phyloP scores from a whole-genome alignment of 2,329 filamentous ascomycete genomes.

The Diplodia sapinea region DNA sequence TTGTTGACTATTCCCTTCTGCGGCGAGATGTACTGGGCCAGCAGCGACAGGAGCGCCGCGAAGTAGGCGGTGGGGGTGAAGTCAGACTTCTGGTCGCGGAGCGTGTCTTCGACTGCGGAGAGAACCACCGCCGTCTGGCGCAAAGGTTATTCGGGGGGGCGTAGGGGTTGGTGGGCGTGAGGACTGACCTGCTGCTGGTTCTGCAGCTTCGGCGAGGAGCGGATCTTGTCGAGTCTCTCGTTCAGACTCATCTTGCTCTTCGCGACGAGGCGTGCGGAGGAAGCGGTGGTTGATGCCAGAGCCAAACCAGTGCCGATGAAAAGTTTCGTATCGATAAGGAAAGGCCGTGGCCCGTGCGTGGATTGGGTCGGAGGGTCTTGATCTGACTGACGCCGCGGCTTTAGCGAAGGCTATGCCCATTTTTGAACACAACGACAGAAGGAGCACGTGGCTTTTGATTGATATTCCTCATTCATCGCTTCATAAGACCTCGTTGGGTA shows the following conservation, averaged over 20 bases:
- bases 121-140: constrained; percentile 81
- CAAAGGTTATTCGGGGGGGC: constrained; percentile 31
- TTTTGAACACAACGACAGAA: too few relatives aligned
- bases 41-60: constrained; percentile 86
- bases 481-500: constrained; percentile 22
- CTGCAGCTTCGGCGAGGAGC: constrained; percentile 87
- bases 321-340: constrained; percentile 26
- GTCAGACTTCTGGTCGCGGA: constrained; percentile 84
- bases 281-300: not conserved
- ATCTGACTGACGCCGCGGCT: not conserved
- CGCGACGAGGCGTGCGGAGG: constrained; percentile 24
- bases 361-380: not conserved
- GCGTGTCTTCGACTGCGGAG: constrained; percentile 88
- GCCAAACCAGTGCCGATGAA: constrained; percentile 2
- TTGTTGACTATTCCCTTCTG: constrained; percentile 72
- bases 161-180: not conserved
- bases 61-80: constrained; percentile 91
- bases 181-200: constrained; percentile 83
- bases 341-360: not conserved
- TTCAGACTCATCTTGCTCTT: constrained; percentile 64
- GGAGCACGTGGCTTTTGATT: not conserved
- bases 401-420: not conserved
- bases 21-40: constrained; percentile 74
- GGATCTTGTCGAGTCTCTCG: constrained; percentile 96
- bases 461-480: constrained; percentile 10